A percentile compares a stretch with the other conserved stretches of the same genome.
These are phyloP conservation scores for Moniliella sp. DNA, from an alignment of 1,284 basidiomycete genomes.

Conservation along the genomic window DNA sequence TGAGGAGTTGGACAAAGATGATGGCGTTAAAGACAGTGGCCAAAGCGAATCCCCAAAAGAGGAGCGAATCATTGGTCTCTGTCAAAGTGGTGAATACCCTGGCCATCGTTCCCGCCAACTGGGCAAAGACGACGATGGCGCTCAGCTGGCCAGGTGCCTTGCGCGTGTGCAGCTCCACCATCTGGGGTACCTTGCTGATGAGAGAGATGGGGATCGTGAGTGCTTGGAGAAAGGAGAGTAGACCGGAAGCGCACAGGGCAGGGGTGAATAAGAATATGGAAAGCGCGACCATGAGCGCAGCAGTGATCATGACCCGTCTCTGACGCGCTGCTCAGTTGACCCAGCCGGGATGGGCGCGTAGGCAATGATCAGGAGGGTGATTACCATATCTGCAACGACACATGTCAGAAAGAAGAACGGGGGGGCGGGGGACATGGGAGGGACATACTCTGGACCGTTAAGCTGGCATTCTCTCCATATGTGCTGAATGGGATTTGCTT, in stretches of 20 bases:
- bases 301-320: conserved; percentile 39
- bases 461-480: conserved; percentile 44
- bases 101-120: conserved; percentile 27
- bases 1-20: conserved; percentile 1
- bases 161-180: conserved; percentile 21
- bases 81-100: conserved; percentile 29
- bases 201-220: conserved; percentile 28
- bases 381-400: conserved; percentile 22
- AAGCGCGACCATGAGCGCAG: conserved; percentile 67
- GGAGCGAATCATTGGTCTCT: conserved; percentile 27
- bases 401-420: background rate
- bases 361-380: conserved; percentile 23
- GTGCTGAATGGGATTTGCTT: conserved; percentile 75
- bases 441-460: conserved; percentile 30
- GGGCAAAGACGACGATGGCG: conserved; percentile 29
- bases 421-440: conserved; percentile 3
- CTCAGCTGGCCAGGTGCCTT: conserved; percentile 27
- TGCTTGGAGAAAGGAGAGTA: conserved; percentile 19
- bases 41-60: conserved; percentile 28
- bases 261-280: conserved; percentile 35
- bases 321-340: conserved; percentile 11
- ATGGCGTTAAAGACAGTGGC: conserved; percentile 26
- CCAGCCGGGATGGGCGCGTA: conserved; percentile 12
- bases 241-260: conserved; percentile 8
- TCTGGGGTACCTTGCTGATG: conserved; percentile 29